Evolutionary conservation across 805 yeast genomes (phyloP).

Genomic region (Candida alai): DNA sequence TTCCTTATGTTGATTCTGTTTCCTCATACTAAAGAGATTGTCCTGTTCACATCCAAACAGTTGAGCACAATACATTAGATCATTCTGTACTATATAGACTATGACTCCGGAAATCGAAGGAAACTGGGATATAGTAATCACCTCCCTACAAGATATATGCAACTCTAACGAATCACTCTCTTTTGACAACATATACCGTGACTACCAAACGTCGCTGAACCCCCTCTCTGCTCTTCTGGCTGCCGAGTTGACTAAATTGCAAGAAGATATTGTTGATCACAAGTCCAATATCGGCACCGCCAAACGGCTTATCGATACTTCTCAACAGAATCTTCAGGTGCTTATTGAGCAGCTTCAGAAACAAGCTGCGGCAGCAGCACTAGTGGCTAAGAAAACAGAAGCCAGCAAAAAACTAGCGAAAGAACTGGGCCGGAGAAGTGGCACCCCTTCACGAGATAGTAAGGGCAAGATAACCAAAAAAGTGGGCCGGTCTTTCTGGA

Average conservation of each 20-base stretch:
- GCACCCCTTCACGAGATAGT: constrained; percentile 7
- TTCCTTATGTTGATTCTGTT: too few relatives aligned
- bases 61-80: too few relatives aligned
- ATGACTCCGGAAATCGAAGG: constrained; percentile 42
- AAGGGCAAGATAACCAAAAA: constrained; percentile 12
- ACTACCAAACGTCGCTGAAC: constrained; percentile 20
- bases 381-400: constrained; percentile 1
- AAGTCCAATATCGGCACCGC: constrained; percentile 55
- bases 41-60: too few relatives aligned
- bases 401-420: constrained; percentile 1
- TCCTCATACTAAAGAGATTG: too few relatives aligned
- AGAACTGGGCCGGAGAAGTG: constrained; percentile 4
- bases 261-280: constrained; percentile 47
- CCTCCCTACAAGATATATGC: constrained; percentile 66
- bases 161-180: constrained; percentile 54
- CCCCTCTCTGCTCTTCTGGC: constrained; percentile 26
- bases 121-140: constrained; percentile 64
- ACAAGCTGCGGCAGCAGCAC: constrained; percentile 8
- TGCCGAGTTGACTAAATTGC: constrained; percentile 37
- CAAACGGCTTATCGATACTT: constrained; percentile 32
- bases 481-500: constrained; percentile 43
- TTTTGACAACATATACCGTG: constrained; percentile 40
- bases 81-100: too few relatives aligned
- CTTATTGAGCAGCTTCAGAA: constrained; percentile 34
- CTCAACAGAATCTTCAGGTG: constrained; percentile 44